Conservation (phyloP, 1,284 basidiomycete species). For the Paramarasmius palmivorus region DNA sequence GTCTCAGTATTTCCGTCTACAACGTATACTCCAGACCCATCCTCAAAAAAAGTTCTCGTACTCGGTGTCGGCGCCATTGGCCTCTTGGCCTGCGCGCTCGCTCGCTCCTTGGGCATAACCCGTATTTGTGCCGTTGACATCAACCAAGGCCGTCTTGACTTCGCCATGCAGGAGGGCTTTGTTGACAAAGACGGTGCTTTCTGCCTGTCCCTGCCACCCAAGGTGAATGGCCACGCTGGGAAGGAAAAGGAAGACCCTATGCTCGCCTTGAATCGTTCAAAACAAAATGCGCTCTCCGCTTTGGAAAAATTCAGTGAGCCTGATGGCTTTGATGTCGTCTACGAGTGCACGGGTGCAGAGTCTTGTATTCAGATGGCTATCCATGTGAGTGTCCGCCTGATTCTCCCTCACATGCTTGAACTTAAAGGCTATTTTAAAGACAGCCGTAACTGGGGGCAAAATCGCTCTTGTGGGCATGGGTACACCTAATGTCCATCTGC, state of each 20-base stretch:
- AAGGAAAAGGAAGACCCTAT: conserved; percentile 10
- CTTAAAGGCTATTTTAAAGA: conserved; percentile 40
- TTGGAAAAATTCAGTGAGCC: conserved; percentile 60
- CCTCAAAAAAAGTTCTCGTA: conserved; percentile 71
- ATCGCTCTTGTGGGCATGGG: conserved; percentile 97
- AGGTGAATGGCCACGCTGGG: background rate
- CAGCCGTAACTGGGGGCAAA: conserved; percentile 81
- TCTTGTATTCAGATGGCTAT: conserved; percentile 87
- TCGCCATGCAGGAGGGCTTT: conserved; percentile 75
- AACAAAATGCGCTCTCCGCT: conserved; percentile 55
- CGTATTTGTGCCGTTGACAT: conserved; percentile 84
- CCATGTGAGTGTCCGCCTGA: conserved; percentile 55
- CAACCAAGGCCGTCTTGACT: conserved; percentile 77
- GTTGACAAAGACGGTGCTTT: conserved; percentile 60
- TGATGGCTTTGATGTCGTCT: conserved; percentile 89
- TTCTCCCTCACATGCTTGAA: conserved; percentile 12
- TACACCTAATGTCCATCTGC: conserved; percentile 77
- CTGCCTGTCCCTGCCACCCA: conserved; percentile 72
- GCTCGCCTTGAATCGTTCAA: conserved; percentile 42
- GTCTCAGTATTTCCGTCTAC: conserved; percentile 6
- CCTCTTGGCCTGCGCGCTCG: conserved; percentile 81
- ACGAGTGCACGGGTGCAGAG: conserved; percentile 95
- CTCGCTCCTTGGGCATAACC: conserved; percentile 70
- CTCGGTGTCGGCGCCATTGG: conserved; percentile 94
- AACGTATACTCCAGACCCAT: conserved; percentile 28